Evolutionary conservation across 768 basidiomycete species (phyloP), one percentile per base, ranked within the genome.

Genomic region (Sistotremastrum suecicum): DNA sequence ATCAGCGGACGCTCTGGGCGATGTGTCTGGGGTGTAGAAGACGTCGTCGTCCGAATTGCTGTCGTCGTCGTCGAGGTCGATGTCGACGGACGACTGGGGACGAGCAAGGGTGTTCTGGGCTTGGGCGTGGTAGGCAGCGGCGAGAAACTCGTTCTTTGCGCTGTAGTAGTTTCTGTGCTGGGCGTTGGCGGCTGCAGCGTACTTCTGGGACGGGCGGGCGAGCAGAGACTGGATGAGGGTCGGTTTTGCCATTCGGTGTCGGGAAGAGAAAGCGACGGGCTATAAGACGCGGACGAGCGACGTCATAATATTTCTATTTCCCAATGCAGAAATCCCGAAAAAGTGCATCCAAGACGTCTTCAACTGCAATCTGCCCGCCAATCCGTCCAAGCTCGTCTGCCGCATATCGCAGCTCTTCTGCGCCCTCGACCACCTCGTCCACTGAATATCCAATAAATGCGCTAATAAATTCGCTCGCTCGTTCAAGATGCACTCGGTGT

Each of bases 321-420:
- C 89, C 89, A 43, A 92, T 86, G 56, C 90, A 94, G 60, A 94
- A 94, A 43, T 85, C 82, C 34, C 71, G 68, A 57, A 94, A 94
- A 29, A 94, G 72, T 12, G 74, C 74, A 48, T 89, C 87, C 20
- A 94, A 60, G 5, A 92, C 68, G 48, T 92, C 87, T 54, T 94
- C 90, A 8, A 80, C 76, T 40, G 80, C 80, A 46, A 94, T 80
- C 5, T 71, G 57, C 3, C 90, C 89, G 2, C 82, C 78, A n/a
- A 92, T 77, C 48, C 77, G 76, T 1, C 86, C 89, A n/a, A 94
- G 72, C 3, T 86, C 80, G 48, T 75, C 73, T 0, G 82, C 79
- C 2, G 88, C 90, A 56, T 90, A 88, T 29, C 90, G 76, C 29
- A 94, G 68, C 56, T 90, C 87, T 59, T 94, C 90, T 0, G 88